phyloP scores from a whole-genome alignment of 2,329 filamentous ascomycete species.

The Microascus cirrosus region DNA sequence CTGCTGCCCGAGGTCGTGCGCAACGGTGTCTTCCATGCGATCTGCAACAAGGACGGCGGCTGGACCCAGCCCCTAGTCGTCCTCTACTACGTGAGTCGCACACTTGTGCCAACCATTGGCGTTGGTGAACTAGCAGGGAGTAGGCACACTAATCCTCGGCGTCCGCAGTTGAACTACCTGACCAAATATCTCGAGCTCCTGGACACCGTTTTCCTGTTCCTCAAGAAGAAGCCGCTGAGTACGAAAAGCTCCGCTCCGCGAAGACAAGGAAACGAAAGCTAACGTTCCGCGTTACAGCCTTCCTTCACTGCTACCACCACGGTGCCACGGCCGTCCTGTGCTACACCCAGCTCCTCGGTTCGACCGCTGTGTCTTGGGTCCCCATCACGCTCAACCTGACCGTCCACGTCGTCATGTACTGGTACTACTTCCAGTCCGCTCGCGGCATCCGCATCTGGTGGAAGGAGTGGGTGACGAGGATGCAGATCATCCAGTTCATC shows the following conservation, averaged over 20 bases:
- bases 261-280: background rate
- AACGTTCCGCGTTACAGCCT: slow-evolving; percentile 32
- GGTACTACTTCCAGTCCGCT: slow-evolving; percentile 99
- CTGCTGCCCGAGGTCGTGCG: slow-evolving; percentile 72
- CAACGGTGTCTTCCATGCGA: slow-evolving; percentile 77
- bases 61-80: slow-evolving; percentile 92
- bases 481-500: slow-evolving; percentile 95
- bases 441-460: slow-evolving; percentile 95
- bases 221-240: slow-evolving; percentile 97
- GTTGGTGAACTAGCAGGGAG: background rate
- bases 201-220: slow-evolving; percentile 91
- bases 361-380: slow-evolving; percentile 91
- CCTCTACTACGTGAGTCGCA: slow-evolving; percentile 74
- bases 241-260: background rate
- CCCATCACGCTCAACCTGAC: slow-evolving; percentile 84
- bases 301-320: slow-evolving; percentile 98
- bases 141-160: background rate
- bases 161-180: slow-evolving; percentile 77
- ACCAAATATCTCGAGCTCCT: slow-evolving; percentile 96
- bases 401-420: slow-evolving; percentile 99
- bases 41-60: slow-evolving; percentile 71
- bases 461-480: slow-evolving; percentile 98
- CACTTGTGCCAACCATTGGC: background rate
- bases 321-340: slow-evolving; percentile 92
- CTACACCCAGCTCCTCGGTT: slow-evolving; percentile 92